These are phyloP conservation scores for Ophiocordyceps polyrhachis-furcata DNA, from an alignment of 2,329 filamentous ascomycete genomes.

Conservation along the genomic window DNA sequence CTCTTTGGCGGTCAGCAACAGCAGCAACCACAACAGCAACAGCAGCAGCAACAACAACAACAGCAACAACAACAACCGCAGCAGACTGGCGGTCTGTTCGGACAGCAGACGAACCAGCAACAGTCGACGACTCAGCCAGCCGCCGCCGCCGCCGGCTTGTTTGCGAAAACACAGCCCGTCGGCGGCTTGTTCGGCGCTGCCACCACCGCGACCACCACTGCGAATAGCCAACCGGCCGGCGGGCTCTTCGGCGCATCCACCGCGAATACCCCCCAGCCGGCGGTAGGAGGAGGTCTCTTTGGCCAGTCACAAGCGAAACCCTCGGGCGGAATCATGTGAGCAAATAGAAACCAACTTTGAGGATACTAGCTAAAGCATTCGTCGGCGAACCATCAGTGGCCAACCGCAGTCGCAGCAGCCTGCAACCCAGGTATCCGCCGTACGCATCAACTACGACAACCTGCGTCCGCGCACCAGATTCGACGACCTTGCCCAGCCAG, in stretches of 20 bases:
- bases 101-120: slow-evolving; percentile 3
- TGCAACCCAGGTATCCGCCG: slow-evolving; percentile 42
- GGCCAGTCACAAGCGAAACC: slow-evolving; percentile 17
- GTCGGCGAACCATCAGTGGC: slow-evolving; percentile 6
- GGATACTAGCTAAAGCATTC: background rate
- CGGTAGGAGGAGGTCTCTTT: slow-evolving; percentile 11
- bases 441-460: slow-evolving; percentile 61
- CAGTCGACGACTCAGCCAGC: slow-evolving; percentile 10
- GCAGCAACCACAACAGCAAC: slow-evolving; percentile 3
- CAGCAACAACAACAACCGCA: slow-evolving; percentile 1
- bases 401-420: slow-evolving; percentile 13
- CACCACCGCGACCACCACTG: slow-evolving; percentile 3
- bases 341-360: background rate
- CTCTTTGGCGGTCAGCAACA: slow-evolving; percentile 9
- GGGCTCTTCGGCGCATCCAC: slow-evolving; percentile 12
- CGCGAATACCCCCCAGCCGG: slow-evolving; percentile 5
- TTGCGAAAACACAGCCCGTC: slow-evolving; percentile 8
- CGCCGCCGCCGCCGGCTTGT: slow-evolving; percentile 9
- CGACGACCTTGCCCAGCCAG: slow-evolving; percentile 67
- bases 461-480: slow-evolving; percentile 79
- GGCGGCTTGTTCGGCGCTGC: slow-evolving; percentile 13
- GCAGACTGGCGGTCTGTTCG: slow-evolving; percentile 2
- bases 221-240: slow-evolving; percentile 6
- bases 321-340: slow-evolving; percentile 15
- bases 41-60: background rate